Evolutionary conservation across 1,284 basidiomycete species (phyloP).

Genomic region (Ceratorhiza oryzae-sativae): DNA sequence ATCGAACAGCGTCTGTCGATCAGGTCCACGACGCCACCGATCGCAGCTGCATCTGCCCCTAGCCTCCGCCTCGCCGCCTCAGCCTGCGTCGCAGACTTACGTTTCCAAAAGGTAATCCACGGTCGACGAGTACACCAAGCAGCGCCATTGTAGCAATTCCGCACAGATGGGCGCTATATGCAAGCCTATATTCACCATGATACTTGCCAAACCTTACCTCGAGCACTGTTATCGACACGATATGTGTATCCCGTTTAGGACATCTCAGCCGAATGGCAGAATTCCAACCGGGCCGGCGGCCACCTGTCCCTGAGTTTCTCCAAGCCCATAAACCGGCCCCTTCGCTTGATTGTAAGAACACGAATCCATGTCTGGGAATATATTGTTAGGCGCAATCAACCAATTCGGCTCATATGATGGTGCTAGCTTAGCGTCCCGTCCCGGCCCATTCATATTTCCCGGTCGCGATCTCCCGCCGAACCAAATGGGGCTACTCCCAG

Average conservation of each 20-base stretch:
- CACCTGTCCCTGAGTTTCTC: neutral
- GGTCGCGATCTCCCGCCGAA: neutral
- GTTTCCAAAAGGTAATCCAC: too few species aligned
- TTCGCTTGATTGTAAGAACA: neutral
- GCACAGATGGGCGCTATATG: too few species aligned
- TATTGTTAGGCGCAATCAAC: too few species aligned
- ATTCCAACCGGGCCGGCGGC: neutral
- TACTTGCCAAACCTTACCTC: too few species aligned
- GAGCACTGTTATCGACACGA: too few species aligned
- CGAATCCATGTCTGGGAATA: neutral
- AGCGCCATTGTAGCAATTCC: too few species aligned
- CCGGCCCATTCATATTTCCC: neutral
- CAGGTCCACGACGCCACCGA: constrained; percentile 1
- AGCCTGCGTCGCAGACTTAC: too few species aligned
- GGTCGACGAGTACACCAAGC: too few species aligned
- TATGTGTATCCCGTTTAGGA: too few species aligned
- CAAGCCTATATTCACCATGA: too few species aligned
- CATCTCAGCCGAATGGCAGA: neutral
- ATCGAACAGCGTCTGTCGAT: neutral
- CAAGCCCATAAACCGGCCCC: neutral
- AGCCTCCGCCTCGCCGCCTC: too few species aligned
- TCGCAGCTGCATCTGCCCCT: neutral
- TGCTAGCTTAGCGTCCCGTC: neutral
- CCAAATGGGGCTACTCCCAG: neutral
- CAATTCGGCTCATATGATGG: neutral